Conservation (phyloP, 768 basidiomycete genomes). For the Mycena leptocephala region DNA sequence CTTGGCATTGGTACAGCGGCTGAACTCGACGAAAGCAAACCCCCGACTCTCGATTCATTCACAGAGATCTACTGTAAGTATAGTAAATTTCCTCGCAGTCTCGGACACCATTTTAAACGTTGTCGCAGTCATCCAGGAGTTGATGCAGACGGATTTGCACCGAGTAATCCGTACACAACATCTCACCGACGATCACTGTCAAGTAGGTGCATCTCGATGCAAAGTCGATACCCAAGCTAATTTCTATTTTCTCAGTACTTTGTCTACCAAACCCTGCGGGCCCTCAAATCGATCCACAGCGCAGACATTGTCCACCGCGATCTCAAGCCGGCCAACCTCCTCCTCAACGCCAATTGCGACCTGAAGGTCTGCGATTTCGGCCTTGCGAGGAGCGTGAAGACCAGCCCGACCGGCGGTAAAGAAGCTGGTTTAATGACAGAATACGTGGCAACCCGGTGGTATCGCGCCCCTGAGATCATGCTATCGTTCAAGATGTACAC, state of each 20-base stretch:
- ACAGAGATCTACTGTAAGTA: conserved; percentile 88
- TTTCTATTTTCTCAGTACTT: conserved; percentile 70
- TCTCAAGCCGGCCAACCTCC: conserved; percentile 90
- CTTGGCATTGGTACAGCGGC: neutral
- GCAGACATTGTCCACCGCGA: conserved; percentile 87
- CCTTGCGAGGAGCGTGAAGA: conserved; percentile 78
- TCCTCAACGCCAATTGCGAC: conserved; percentile 93
- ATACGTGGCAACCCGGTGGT: conserved; percentile 95
- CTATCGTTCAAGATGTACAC: conserved; percentile 93
- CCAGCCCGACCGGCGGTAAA: conserved; percentile 68
- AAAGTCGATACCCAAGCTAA: conserved; percentile 48
- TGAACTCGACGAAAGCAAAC: conserved; percentile 59
- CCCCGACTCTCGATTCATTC: conserved; percentile 81
- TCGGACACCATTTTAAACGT: conserved; percentile 22
- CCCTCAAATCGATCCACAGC: conserved; percentile 91
- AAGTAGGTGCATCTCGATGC: conserved; percentile 57
- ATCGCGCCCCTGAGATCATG: conserved; percentile 96
- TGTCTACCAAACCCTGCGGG: conserved; percentile 88
- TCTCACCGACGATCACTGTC: conserved; percentile 92
- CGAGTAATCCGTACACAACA: conserved; percentile 93
- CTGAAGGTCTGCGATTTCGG: conserved; percentile 94
- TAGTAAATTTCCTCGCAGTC: neutral
- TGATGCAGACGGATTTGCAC: conserved; percentile 94
- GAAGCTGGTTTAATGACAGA: conserved; percentile 84
- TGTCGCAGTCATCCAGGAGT: conserved; percentile 81